phyloP scores from a whole-genome alignment of 83 land plant genomes.

The Diphasiastrum complanatum region DNA sequence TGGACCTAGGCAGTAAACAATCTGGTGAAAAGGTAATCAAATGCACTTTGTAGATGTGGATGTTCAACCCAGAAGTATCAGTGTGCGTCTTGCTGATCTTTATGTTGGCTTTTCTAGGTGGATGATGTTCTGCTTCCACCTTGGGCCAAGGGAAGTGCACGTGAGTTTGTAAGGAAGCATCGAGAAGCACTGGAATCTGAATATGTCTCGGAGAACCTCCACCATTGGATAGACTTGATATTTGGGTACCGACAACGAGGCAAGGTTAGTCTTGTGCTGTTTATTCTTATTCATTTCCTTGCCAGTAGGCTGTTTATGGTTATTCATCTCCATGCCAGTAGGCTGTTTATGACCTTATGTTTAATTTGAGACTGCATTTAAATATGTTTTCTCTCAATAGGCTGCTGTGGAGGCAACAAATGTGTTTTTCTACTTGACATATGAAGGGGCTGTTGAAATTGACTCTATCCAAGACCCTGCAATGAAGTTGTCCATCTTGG shows the following conservation, averaged over 20 bases:
- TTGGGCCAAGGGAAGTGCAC: conserved; percentile 99
- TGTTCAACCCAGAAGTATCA: not conserved
- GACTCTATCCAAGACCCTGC: conserved; percentile 87
- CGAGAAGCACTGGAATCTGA: conserved; percentile 96
- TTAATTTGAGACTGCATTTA: not conserved
- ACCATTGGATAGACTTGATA: conserved; percentile 98
- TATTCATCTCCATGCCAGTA: not conserved
- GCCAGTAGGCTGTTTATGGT: not conserved
- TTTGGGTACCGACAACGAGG: conserved; percentile 97
- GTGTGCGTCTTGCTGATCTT: not conserved
- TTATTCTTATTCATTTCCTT: not conserved
- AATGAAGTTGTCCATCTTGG: conserved; percentile 94
- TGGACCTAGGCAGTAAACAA: conserved; percentile 90
- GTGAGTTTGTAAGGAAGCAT: conserved; percentile 91
- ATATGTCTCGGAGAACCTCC: conserved; percentile 95
- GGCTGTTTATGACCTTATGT: not conserved
- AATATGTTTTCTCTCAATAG: conserved; percentile 29
- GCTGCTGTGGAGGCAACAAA: conserved; percentile 97
- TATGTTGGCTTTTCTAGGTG: conserved; percentile 51
- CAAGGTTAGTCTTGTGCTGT: conserved; percentile 50
- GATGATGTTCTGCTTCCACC: conserved; percentile 87
- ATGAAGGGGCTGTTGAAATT: conserved; percentile 96
- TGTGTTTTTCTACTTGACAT: conserved; percentile 95
- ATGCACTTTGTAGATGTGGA: not conserved
- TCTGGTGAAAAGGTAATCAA: conserved; percentile 97